Evolutionary conservation across 2,329 filamentous ascomycete species (phyloP).

Genomic region (Rachicladosporium sp.): DNA sequence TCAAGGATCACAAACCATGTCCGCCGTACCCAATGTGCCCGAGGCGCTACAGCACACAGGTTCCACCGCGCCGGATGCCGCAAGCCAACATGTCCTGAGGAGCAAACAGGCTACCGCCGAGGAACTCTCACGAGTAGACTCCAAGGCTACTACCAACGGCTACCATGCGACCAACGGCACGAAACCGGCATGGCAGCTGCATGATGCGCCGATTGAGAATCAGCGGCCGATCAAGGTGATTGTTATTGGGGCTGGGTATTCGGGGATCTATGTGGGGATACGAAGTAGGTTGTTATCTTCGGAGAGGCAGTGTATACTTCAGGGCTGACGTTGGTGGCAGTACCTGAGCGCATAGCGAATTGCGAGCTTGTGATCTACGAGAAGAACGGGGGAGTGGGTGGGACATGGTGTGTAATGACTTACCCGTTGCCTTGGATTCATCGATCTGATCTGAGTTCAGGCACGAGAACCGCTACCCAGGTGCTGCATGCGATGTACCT

Average conservation of each 20-base stretch:
- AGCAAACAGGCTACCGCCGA: slow-evolving; percentile 7
- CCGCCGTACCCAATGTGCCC: slow-evolving; percentile 20
- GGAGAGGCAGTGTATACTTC: too few species aligned
- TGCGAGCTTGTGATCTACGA: slow-evolving; percentile 31
- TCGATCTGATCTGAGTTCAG: slow-evolving; percentile 17
- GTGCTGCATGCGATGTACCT: slow-evolving; percentile 32
- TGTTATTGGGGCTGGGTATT: slow-evolving; percentile 33
- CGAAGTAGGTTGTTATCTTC: slow-evolving; percentile 11
- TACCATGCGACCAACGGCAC: slow-evolving; percentile 5
- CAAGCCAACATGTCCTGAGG: slow-evolving; percentile 10
- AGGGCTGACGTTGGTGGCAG: too few species aligned
- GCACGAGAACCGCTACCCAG: slow-evolving; percentile 32
- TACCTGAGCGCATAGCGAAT: slow-evolving; percentile 18
- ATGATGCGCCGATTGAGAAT: slow-evolving; percentile 31
- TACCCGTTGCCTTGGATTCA: too few species aligned
- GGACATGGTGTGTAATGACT: slow-evolving; percentile 2
- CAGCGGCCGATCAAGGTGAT: slow-evolving; percentile 31
- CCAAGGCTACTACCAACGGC: slow-evolving; percentile 6
- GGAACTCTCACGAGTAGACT: slow-evolving; percentile 1
- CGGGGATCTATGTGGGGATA: slow-evolving; percentile 33
- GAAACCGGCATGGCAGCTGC: slow-evolving; percentile 17
- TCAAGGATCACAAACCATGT: slow-evolving; percentile 24
- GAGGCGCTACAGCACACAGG: slow-evolving; percentile 7
- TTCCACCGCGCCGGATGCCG: slow-evolving; percentile 9
- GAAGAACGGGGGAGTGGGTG: slow-evolving; percentile 30